A percentile compares a stretch with the other conserved stretches of the same genome.
Conservation (phyloP, 192 early-diverging fungal species). For the Coemansia sp. region DNA sequence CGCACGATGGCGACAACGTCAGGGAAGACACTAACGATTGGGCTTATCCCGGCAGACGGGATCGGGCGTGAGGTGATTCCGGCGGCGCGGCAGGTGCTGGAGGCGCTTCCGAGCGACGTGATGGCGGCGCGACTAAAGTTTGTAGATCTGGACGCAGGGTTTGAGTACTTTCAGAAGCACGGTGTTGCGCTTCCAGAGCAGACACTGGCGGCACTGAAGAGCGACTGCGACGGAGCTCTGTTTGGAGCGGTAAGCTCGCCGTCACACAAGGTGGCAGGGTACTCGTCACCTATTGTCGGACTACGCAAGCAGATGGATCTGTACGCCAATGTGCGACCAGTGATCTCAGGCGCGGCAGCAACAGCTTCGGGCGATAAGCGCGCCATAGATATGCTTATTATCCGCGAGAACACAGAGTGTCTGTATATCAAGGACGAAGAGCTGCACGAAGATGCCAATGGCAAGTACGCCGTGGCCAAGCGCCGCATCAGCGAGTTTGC, state of each 20-base stretch:
- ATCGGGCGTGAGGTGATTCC: slow-evolving; percentile 96
- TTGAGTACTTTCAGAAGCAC: slow-evolving; percentile 93
- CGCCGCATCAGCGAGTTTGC: slow-evolving; percentile 89
- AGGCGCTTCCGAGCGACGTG: slow-evolving; percentile 61
- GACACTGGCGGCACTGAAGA: slow-evolving; percentile 78
- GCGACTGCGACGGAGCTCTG: slow-evolving; percentile 87
- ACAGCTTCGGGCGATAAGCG: slow-evolving; percentile 57
- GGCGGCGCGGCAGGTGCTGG: slow-evolving; percentile 87
- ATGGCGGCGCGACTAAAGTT: slow-evolving; percentile 70
- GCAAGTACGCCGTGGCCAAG: slow-evolving; percentile 73
- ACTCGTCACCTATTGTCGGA: slow-evolving; percentile 97
- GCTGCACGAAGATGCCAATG: slow-evolving; percentile 56
- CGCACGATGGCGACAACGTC: slow-evolving; percentile 28
- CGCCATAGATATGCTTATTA: slow-evolving; percentile 92
- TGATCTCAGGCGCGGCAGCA: slow-evolving; percentile 65
- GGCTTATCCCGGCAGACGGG: slow-evolving; percentile 94
- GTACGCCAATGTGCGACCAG: slow-evolving; percentile 97
- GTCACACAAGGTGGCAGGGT: slow-evolving; percentile 96
- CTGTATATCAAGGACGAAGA: slow-evolving; percentile 62
- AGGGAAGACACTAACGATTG: slow-evolving; percentile 71
- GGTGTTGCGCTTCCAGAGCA: slow-evolving; percentile 87
- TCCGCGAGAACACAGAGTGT: slow-evolving; percentile 98
- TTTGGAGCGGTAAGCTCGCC: slow-evolving; percentile 99
- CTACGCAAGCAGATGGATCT: slow-evolving; percentile 92
- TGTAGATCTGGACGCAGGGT: slow-evolving; percentile 88